Base-by-base conservation (phyloP, 352 stramenopile genomes). In the Phytophthora pseudosyringae region DNA sequence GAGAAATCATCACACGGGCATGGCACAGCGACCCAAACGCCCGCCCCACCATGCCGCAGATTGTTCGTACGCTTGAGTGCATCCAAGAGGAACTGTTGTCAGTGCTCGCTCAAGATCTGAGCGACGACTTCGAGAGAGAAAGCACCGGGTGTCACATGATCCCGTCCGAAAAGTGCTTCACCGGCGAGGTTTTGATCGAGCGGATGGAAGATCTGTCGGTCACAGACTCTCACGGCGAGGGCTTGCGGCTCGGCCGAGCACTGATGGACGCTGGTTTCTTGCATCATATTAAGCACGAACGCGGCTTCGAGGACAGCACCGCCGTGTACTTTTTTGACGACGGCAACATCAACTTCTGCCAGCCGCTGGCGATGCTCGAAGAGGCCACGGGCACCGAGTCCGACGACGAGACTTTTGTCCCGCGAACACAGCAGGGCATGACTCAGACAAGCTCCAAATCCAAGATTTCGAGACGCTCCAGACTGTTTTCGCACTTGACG, bases 31-130 rank as follows among this genome's bases (percentile, higher is more conserved):
- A 93, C 28, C 73, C 86, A 12, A 76, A 44, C 5, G 32, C 59
- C 10, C 82, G 88, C 1, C 86, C 86, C 5, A 78, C 72, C 0
- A 81, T 76, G 39, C 53, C 71, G 15, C 48, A 71, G 26, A 74
- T 95, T 39, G 80, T 93, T 10, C 29, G 25, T 3, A 31, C 33
- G 0, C 73, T 95, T 0, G 84, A 92, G 36, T 53, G 0, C 5
- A 74, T 94, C 12, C 83, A 94, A 59, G 83, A 90, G 73, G 86
- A 91, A 35, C 15, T 80, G 12, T 44, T 84, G 5, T 68, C 78
- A 3, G 56, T 64, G 9, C 73, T 90, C n/a, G 77, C 82, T 1
- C 46, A 72, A 5, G 67, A 87, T 12, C 29, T 92, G 15, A 73
- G 75, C 16, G 71, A 86, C 12, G 73, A 84, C 15, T 54, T 89